Evolutionary conservation across 2,329 filamentous ascomycete genomes (phyloP).

Genomic region (Elsinoe necatrix): DNA sequence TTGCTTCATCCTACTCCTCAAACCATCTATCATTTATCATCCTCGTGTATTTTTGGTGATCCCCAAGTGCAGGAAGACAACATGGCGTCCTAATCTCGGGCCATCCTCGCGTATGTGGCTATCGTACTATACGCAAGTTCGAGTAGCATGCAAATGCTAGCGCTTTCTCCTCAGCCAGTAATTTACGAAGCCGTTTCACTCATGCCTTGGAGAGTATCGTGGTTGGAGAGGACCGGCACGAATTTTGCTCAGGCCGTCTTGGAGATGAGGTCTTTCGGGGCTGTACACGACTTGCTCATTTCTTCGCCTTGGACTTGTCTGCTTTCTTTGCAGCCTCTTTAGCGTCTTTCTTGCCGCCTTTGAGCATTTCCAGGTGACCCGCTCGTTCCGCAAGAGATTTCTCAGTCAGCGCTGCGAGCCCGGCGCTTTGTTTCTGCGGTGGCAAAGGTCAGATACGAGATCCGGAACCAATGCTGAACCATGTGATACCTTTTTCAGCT

Average conservation of each 20-base stretch:
- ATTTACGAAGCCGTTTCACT: no score
- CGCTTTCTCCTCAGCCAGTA: no score
- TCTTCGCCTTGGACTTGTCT: slow-evolving; percentile 10
- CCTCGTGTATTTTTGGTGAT: no score
- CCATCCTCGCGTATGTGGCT: no score
- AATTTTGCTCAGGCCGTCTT: no score
- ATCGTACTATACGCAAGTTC: no score
- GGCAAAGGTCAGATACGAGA: background rate
- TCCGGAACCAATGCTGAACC: background rate
- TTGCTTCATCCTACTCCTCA: background rate
- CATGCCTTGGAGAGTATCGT: no score
- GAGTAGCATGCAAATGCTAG: no score
- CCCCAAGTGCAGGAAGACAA: no score
- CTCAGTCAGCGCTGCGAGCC: slow-evolving; percentile 58
- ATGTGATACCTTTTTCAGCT: slow-evolving; percentile 50
- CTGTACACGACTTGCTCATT: background rate
- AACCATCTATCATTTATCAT: background rate
- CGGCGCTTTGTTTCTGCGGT: slow-evolving; percentile 51
- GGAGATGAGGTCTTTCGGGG: no score
- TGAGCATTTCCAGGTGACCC: slow-evolving; percentile 61
- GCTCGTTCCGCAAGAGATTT: slow-evolving; percentile 56
- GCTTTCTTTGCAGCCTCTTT: slow-evolving; percentile 20
- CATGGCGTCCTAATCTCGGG: no score
- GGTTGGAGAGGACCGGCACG: no score
- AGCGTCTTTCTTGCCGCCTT: slow-evolving; percentile 56